Evolutionary conservation across 116 monocot genomes (phyloP).

Genomic region (Zostera marina): DNA sequence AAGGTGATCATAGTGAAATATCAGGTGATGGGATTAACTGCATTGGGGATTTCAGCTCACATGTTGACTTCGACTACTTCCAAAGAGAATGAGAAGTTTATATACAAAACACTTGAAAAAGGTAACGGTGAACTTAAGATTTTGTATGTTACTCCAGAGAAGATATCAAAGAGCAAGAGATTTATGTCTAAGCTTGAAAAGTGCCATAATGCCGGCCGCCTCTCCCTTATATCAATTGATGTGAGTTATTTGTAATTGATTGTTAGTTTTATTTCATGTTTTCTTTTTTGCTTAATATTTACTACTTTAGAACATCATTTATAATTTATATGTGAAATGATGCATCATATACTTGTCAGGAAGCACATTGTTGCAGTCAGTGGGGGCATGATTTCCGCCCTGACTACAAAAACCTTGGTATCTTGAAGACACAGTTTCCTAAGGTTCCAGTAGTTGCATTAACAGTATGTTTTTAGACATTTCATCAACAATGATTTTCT

Average conservation of each 20-base stretch:
- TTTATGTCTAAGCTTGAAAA: conserved; percentile 99
- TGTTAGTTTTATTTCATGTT: too few relatives aligned
- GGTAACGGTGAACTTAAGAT: conserved; percentile 77
- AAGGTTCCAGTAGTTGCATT: conserved; percentile 81
- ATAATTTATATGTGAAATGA: not conserved
- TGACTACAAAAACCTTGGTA: conserved; percentile 97
- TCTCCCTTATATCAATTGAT: conserved; percentile 92
- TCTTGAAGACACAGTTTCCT: conserved; percentile 97
- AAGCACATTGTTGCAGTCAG: conserved; percentile 99
- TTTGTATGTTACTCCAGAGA: conserved; percentile 98
- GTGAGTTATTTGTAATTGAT: conserved; percentile 26
- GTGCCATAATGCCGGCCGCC: conserved; percentile 82
- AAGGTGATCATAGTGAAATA: not conserved
- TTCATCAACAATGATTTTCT: not conserved
- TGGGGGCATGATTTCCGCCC: conserved; percentile 99
- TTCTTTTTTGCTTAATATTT: not conserved
- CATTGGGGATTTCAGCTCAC: conserved; percentile 70
- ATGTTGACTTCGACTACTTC: conserved; percentile 89
- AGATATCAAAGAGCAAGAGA: conserved; percentile 98
- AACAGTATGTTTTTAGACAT: conserved; percentile 46
- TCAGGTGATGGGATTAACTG: conserved; percentile 91
- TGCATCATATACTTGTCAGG: conserved; percentile 30
- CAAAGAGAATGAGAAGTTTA: conserved; percentile 80
- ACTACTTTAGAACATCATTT: not conserved
- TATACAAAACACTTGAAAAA: conserved; percentile 88